Conservation (phyloP, 257 asterid genomes). For the Galeopsis tetrahit region DNA sequence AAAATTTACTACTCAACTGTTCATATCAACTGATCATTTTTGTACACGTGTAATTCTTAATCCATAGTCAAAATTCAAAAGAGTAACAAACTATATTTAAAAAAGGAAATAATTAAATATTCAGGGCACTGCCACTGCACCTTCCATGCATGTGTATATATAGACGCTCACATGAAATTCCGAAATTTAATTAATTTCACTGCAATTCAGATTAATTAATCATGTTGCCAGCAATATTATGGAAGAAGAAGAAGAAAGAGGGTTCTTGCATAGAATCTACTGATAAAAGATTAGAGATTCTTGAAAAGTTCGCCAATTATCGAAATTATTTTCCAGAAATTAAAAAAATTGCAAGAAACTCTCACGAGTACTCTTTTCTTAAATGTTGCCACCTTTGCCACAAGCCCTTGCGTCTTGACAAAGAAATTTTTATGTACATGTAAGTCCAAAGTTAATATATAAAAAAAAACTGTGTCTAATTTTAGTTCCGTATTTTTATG, state of each 20-base stretch:
- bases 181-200: too few species aligned
- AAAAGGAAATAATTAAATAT: too few species aligned
- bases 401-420: conserved; percentile 32
- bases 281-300: neutral
- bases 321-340: neutral
- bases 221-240: conserved; percentile 15
- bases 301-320: neutral
- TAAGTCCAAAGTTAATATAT: neutral
- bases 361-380: conserved; percentile 29
- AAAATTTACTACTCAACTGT: too few species aligned
- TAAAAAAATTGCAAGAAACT: neutral
- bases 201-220: neutral
- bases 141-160: too few species aligned
- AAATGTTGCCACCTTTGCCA: conserved; percentile 46
- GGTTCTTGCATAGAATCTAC: neutral
- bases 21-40: too few species aligned
- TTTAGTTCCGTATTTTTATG: too few species aligned
- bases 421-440: conserved; percentile 44
- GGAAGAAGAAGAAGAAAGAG: conserved; percentile 6
- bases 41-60: too few species aligned
- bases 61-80: too few species aligned
- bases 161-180: too few species aligned
- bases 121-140: too few species aligned
- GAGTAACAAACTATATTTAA: too few species aligned
- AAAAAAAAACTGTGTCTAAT: neutral